phyloP scores from a whole-genome alignment of 148 eudicot genomes.

The Polygonum aviculare region DNA sequence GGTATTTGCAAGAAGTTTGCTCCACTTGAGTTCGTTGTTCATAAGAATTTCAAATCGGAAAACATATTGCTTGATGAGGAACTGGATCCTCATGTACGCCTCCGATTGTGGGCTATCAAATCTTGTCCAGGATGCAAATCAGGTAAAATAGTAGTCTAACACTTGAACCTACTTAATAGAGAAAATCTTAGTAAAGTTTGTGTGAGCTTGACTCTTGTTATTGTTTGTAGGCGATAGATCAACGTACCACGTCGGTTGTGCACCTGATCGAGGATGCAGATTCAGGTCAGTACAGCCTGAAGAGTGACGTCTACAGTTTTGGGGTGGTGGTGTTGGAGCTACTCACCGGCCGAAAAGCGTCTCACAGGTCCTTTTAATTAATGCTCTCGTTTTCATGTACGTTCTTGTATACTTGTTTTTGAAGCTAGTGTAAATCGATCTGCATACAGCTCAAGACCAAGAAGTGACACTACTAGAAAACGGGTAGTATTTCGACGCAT shows the following conservation, averaged over 20 bases:
- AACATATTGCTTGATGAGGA: constrained; percentile 84
- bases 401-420: neutral
- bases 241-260: constrained; percentile 61
- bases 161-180: neutral
- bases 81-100: constrained; percentile 66
- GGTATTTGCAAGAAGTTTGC: constrained; percentile 96
- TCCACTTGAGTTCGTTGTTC: constrained; percentile 68
- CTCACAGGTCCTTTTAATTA: constrained; percentile 45
- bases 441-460: constrained; percentile 44
- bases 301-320: constrained; percentile 92
- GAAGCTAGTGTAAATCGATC: neutral
- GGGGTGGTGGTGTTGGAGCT: constrained; percentile 97
- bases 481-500: no score
- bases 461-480: constrained; percentile 13
- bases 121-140: constrained; percentile 63
- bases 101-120: constrained; percentile 79
- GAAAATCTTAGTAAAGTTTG: no score
- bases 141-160: constrained; percentile 33
- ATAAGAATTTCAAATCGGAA: constrained; percentile 85
- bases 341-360: constrained; percentile 81
- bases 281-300: constrained; percentile 81
- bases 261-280: constrained; percentile 80
- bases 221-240: constrained; percentile 34
- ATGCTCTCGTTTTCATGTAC: neutral
- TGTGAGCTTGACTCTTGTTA: neutral